Conservation (phyloP, 1,139 yeast genomes). For the Blastobotrys serpentis region DNA sequence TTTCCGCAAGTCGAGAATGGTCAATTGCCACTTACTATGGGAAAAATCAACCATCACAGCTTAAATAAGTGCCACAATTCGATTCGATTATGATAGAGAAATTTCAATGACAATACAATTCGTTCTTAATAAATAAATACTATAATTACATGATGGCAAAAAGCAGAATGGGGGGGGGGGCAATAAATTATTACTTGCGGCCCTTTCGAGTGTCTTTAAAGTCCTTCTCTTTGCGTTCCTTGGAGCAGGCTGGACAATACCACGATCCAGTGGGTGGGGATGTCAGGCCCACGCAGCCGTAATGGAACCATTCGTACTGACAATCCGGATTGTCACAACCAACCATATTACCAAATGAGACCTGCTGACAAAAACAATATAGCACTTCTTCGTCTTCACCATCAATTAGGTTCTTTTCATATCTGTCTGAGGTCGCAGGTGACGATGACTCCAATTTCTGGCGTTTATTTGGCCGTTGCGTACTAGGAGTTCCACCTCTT, state of each 20-base stretch:
- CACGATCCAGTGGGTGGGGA: constrained; percentile 45
- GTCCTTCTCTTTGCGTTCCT: constrained; percentile 28
- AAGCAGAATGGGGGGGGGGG: too few species aligned
- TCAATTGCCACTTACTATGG: too few species aligned
- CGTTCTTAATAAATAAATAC: too few species aligned
- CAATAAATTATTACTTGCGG: background rate
- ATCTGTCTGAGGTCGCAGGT: background rate
- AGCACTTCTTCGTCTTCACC: constrained; percentile 60
- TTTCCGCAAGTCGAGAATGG: too few species aligned
- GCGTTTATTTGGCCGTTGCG: constrained; percentile 28
- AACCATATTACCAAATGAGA: constrained; percentile 87
- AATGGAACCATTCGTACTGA: constrained; percentile 82
- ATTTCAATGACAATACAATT: too few species aligned
- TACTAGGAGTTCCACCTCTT: constrained; percentile 20
- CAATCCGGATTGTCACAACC: constrained; percentile 87
- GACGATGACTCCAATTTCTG: constrained; percentile 22
- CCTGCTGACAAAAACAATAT: constrained; percentile 82
- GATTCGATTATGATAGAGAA: too few species aligned
- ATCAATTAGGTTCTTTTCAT: constrained; percentile 2
- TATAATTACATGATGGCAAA: too few species aligned
- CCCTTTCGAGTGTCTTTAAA: constrained; percentile 23
- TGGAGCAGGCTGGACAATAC: constrained; percentile 42
- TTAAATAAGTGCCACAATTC: too few species aligned
- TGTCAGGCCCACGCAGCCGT: constrained; percentile 71
- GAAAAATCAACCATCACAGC: too few species aligned